These are phyloP conservation scores for Aspergillus hancockii DNA, from an alignment of 495 filamentous ascomycete genomes.

Conservation along the genomic window DNA sequence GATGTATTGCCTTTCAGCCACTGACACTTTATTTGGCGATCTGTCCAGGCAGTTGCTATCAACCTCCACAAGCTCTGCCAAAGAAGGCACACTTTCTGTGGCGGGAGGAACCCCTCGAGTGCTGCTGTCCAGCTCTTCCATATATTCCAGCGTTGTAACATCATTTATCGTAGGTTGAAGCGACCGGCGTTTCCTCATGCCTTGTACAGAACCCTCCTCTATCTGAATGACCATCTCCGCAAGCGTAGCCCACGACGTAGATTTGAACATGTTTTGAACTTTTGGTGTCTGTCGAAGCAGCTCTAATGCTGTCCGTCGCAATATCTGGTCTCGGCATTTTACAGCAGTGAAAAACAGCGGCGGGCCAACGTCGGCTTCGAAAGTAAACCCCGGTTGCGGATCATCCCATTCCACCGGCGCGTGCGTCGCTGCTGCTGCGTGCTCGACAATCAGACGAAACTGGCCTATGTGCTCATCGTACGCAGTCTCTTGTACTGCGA, in stretches of 20 bases:
- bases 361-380: conserved; percentile 52
- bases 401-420: not conserved
- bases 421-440: conserved; percentile 21
- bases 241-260: conserved; percentile 1
- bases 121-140: not conserved
- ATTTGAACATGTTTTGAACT: conserved; percentile 29
- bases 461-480: conserved; percentile 24
- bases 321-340: conserved; percentile 47
- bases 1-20: no score
- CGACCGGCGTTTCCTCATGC: not conserved
- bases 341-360: conserved; percentile 51
- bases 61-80: no score
- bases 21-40: no score
- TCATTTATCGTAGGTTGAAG: not conserved
- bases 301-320: conserved; percentile 46
- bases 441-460: conserved; percentile 21
- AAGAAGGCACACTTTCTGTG: not conserved
- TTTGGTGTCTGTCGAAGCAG: conserved; percentile 30
- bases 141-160: not conserved
- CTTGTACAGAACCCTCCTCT: not conserved
- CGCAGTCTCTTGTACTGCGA: conserved; percentile 5
- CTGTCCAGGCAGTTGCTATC: no score
- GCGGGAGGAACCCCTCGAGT: not conserved
- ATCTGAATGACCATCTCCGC: not conserved
- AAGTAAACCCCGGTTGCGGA: conserved; percentile 40